phyloP scores from a whole-genome alignment of 768 basidiomycete genomes.

The Calocybe indica region DNA sequence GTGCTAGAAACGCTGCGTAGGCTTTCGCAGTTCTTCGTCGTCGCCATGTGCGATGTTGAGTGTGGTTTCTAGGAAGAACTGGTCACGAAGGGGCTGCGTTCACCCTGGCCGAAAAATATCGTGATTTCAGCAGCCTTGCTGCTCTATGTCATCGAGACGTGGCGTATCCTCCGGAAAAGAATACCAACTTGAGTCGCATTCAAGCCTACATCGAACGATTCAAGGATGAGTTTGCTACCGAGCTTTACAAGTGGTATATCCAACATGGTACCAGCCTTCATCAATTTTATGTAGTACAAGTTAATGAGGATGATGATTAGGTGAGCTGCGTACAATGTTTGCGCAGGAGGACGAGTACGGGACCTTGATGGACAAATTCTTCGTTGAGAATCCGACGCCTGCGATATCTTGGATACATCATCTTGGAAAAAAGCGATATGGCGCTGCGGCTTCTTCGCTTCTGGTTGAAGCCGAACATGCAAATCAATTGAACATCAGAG shows the following conservation, averaged over 20 bases:
- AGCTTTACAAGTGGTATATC: slow-evolving; percentile 91
- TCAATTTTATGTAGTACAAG: neutral
- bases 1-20: slow-evolving; percentile 77
- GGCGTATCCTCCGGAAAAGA: slow-evolving; percentile 58
- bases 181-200: slow-evolving; percentile 58
- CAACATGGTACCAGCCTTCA: slow-evolving; percentile 59
- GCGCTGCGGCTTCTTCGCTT: slow-evolving; percentile 58
- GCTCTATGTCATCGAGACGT: slow-evolving; percentile 70
- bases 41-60: slow-evolving; percentile 1
- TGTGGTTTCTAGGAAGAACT: slow-evolving; percentile 44
- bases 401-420: slow-evolving; percentile 86
- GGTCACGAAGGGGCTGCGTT: slow-evolving; percentile 71
- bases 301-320: slow-evolving; percentile 27
- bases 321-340: slow-evolving; percentile 79
- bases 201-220: slow-evolving; percentile 72
- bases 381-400: slow-evolving; percentile 51
- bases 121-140: slow-evolving; percentile 82
- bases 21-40: slow-evolving; percentile 16
- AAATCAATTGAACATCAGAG: slow-evolving; percentile 60
- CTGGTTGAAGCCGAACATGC: slow-evolving; percentile 55
- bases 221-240: slow-evolving; percentile 78
- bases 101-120: slow-evolving; percentile 78
- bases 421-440: slow-evolving; percentile 62
- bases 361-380: slow-evolving; percentile 66
- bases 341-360: slow-evolving; percentile 62